Base-by-base conservation (phyloP, 2,329 filamentous ascomycete genomes). In the Intubia oerlemansii region DNA sequence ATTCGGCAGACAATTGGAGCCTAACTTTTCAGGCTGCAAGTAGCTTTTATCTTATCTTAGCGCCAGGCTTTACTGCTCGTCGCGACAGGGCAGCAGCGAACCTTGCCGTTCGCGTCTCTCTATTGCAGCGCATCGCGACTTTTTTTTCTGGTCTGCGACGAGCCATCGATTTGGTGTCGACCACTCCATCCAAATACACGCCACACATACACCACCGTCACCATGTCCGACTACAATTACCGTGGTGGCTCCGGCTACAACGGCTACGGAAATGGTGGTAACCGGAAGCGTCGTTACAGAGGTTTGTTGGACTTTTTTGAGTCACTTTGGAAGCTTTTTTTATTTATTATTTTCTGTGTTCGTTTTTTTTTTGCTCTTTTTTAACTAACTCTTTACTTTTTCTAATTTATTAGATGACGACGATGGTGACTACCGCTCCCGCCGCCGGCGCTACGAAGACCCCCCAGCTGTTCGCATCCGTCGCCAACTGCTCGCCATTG, bases 241-340 rank as follows among this genome's bases (percentile, higher is more conserved):
- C 51, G 47, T 10, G 53, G 38, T n/a, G n/a, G n/a, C n/a, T n/a
- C n/a, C 33, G 56, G 64, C 35, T 51, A 62, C 43, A 57, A 70
- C 28, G 30, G 27, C 22, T n/a, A 29, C 29, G n/a, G 21, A 23
- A 26, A 29, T 13, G 33, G 31, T 10, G 29, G 27, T 29, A 34
- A 32, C 47, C 70, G 76, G 48, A 91, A 90, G 54, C 64, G 76
- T 43, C 66, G 81, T 46, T 75, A 72, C 45, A 64, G 78, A 77
- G 81, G 81, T 84, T 20, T 6, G 22, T 17, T 15, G 5, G 2
- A 11, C 48, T 40, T 57, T 41, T 8, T 31, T 32, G 17, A 18
- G 13, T 27, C 8, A 9, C 9, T n/a, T 10, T 5, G 14, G 22
- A 13, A 5, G 5, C 4, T 25, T 11, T 17, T 13, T 13, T 17